Base-by-base conservation (phyloP, 2,329 filamentous ascomycete genomes). In the Clonostachys solani region DNA sequence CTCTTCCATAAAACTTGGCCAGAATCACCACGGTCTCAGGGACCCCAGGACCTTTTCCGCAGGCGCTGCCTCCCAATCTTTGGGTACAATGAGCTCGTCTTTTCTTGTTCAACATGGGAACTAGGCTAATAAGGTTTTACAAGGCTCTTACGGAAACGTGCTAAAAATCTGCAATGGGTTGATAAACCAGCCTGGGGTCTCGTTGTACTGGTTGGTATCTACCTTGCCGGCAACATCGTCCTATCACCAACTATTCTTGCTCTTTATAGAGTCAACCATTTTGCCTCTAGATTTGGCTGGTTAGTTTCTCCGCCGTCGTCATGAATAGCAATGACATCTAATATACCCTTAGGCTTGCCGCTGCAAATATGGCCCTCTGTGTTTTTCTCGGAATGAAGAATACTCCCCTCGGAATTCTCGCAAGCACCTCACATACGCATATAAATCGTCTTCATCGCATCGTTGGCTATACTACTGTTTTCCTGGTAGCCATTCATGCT, bases 371-470 rank as follows among this genome's bases (percentile, higher is more conserved):
- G 47, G 49, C 48, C 2, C 52, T 75, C 33, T 64, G 63, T 9
- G 58, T 74, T 6, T 64, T 72, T 16, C 67, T 75, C 3, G 73
- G 75, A 23, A 60, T 79, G 12, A 68, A 73, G 48, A 77, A 77
- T 46, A 77, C 73, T 0, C 74, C 73, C 0, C 54, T 78, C 6
- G 66, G 66, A 34, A 15, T 43, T 16, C 17, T 43, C 12, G 29
- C n/a, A 33, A 16, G 6, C 18, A 33, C n/a, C 13, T 71, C 73
- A 3, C 72, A 78, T 48, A 71, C 73, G 44, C 61, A 68, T 23
- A 62, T 78, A 8, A 76, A 77, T 40, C 56, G 65, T 4, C 60
- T 78, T 5, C 76, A 79, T 51, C 67, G 69, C 37, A 55, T 70
- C 5, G 66, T 65, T 4, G 74, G 74, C 4, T 76, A 75, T 41